These are phyloP conservation scores for Candida silvicultrix DNA, from an alignment of 805 yeast species.

Conservation along the genomic window DNA sequence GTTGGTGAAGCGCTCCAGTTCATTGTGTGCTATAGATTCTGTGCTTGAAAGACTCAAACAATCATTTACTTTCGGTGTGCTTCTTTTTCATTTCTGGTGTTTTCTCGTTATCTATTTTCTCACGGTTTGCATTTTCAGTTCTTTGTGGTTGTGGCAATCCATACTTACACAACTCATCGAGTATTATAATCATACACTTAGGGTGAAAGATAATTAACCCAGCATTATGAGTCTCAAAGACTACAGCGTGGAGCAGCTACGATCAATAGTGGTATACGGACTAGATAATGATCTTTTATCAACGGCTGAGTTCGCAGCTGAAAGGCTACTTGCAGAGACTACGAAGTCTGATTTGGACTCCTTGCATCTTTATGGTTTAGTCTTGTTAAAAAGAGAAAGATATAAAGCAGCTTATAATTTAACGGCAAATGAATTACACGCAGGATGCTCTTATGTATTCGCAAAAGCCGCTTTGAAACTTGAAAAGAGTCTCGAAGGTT, in stretches of 20 bases:
- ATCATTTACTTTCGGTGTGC: no score
- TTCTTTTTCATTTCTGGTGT: no score
- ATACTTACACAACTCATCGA: not conserved
- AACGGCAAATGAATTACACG: slow-evolving; percentile 42
- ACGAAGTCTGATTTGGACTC: slow-evolving; percentile 43
- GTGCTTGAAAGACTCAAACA: no score
- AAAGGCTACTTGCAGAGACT: slow-evolving; percentile 64
- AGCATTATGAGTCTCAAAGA: slow-evolving; percentile 17
- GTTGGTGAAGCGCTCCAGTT: no score
- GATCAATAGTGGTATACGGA: slow-evolving; percentile 59
- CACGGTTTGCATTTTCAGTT: not conserved
- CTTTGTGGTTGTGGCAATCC: not conserved
- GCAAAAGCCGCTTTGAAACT: slow-evolving; percentile 60
- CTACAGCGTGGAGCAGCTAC: slow-evolving; percentile 34
- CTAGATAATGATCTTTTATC: slow-evolving; percentile 61
- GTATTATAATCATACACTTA: no score
- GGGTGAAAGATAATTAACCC: no score
- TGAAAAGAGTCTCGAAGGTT: slow-evolving; percentile 54
- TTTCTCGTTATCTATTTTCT: no score
- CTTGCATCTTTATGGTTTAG: slow-evolving; percentile 62
- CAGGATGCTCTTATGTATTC: slow-evolving; percentile 72
- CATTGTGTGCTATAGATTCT: no score
- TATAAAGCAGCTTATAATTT: slow-evolving; percentile 57
- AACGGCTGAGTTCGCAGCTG: slow-evolving; percentile 85
- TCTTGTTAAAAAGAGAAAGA: slow-evolving; percentile 51